phyloP scores from a whole-genome alignment of 176 grass and related monocot genomes.

The Carex parvula region DNA sequence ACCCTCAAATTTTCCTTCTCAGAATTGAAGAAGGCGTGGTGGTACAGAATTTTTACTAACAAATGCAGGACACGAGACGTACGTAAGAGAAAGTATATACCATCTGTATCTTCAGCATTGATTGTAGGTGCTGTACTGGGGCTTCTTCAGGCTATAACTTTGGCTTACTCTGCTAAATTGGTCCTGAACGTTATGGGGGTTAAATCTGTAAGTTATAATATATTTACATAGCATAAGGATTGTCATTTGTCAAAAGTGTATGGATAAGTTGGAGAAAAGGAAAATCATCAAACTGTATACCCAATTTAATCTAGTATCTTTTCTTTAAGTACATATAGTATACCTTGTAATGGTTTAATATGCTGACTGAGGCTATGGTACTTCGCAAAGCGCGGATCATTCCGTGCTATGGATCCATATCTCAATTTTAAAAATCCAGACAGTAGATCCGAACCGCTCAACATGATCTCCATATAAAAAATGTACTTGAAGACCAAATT shows the following conservation, averaged over 20 bases:
- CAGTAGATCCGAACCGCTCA: no score
- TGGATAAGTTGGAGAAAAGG: neutral
- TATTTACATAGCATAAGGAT: neutral
- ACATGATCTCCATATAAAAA: no score
- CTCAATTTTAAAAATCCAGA: no score
- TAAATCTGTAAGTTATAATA: constrained; percentile 56
- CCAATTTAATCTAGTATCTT: neutral
- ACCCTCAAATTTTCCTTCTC: neutral
- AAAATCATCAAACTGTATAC: neutral
- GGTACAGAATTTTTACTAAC: neutral
- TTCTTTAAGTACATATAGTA: neutral
- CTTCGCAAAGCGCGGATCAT: no score
- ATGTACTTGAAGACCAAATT: no score
- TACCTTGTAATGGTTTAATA: neutral
- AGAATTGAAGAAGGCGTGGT: constrained; percentile 12
- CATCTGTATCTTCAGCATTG: constrained; percentile 54
- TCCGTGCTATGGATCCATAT: no score
- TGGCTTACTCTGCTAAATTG: constrained; percentile 60
- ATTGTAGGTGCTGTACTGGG: constrained; percentile 53
- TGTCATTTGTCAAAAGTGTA: neutral
- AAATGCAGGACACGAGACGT: neutral
- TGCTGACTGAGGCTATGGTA: neutral
- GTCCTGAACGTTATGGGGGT: constrained; percentile 75
- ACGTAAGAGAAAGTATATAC: constrained; percentile 34
- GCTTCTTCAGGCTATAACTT: constrained; percentile 62